A percentile compares a stretch with the other conserved stretches of the same genome.
Evolutionary conservation across 352 stramenopile genomes (phyloP).

Genomic region (Globisporangium acanthophoron): DNA sequence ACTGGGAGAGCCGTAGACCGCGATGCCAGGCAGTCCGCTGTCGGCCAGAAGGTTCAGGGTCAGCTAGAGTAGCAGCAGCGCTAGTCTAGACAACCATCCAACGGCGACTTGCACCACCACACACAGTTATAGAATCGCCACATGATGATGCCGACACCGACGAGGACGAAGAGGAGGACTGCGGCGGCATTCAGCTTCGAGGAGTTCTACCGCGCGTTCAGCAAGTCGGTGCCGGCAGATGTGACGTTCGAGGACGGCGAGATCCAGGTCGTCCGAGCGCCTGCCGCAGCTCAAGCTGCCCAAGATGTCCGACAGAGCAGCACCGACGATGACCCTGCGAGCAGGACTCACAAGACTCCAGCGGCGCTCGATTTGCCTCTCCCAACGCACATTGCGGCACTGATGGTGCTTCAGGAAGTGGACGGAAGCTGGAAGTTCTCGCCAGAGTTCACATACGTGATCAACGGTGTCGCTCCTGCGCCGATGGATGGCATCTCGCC

Average conservation of each 20-base stretch:
- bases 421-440: constrained; percentile 66
- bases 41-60: no score
- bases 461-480: constrained; percentile 36
- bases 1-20: no score
- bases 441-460: constrained; percentile 43
- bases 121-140: no score
- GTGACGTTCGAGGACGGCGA: constrained; percentile 31
- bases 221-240: constrained; percentile 45
- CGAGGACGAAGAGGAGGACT: background rate
- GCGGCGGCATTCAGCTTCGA: constrained; percentile 42
- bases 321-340: background rate
- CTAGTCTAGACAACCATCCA: no score
- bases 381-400: constrained; percentile 30
- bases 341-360: background rate
- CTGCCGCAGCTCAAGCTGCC: background rate
- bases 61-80: no score
- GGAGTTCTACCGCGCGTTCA: constrained; percentile 62
- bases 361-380: constrained; percentile 23
- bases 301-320: background rate
- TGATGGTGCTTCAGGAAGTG: constrained; percentile 42
- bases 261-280: constrained; percentile 26
- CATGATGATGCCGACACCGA: background rate
- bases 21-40: no score
- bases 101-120: no score
- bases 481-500: constrained; percentile 39